Base-by-base conservation (phyloP, 257 asterid species). In the Forsythia viridissima region DNA sequence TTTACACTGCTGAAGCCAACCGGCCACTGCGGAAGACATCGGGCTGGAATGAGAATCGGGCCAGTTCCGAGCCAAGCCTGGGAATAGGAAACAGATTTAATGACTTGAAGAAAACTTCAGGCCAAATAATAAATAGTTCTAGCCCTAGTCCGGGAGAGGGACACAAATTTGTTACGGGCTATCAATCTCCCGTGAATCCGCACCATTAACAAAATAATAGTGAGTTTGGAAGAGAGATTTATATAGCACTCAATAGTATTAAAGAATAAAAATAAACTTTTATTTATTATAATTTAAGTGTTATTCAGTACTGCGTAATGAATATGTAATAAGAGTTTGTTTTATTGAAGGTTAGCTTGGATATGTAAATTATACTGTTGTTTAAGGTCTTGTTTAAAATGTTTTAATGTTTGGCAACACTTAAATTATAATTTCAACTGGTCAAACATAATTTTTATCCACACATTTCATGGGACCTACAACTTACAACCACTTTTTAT, bases 131-230 rank as follows among this genome's bases (percentile, higher is more conserved):
- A 41, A n/a, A 8, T 36, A 73, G 34, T 6, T 82, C 91, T 43
- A 90, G 90, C 59, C 91, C 93, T 21, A 82, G 87, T 80, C 86
- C 89, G 4, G 91, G 91, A 10, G 86, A 46, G 13, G 89, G 91
- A 36, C 86, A 30, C 34, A 30, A 30, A 30, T 30, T 30, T 30
- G 34, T 30, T 30, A 30, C 34, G 2, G 34, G 34, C 34, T 1
- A 30, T 24, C 24, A 24, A 24, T 30, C 34, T 30, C 34, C 34
- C 34, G 34, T 30, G 34, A 30, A 30, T 30, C 34, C 34, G 34
- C 34, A 87, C 74, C 71, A 3, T 51, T 13, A 16, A 30, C 37
- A 12, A 16, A 70, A 34, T 13, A 16, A 16, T 16, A 70, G 13
- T 4, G 39, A 8, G 37, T 70, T 70, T 16, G 55, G 74, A 37